These are phyloP conservation scores for Camellia oleifera DNA, from an alignment of 179 eudicot genomes.

Conservation along the genomic window DNA sequence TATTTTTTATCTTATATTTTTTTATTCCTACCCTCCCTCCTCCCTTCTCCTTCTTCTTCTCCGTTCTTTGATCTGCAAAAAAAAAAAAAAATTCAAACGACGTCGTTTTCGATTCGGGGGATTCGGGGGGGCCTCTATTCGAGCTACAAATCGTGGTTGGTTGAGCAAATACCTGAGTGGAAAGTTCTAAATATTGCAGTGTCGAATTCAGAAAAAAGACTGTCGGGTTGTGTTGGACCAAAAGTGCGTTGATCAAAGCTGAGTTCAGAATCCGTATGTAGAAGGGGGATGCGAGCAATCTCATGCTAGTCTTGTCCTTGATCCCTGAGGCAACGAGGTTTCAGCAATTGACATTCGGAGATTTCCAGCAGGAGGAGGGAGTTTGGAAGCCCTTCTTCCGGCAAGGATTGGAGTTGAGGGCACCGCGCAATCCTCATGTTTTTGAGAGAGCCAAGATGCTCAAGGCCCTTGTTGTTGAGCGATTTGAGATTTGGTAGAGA, in stretches of 20 bases:
- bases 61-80: too few species aligned
- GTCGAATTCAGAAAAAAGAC: too few species aligned
- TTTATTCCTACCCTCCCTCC: too few species aligned
- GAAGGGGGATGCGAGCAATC: neutral
- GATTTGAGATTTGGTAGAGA: constrained; percentile 11
- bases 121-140: too few species aligned
- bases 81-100: too few species aligned
- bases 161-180: too few species aligned
- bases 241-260: neutral
- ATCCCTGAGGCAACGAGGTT: neutral
- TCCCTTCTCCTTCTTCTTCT: too few species aligned
- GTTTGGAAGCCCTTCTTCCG: constrained; percentile 16
- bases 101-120: too few species aligned
- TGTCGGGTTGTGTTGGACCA: too few species aligned
- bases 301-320: neutral
- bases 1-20: too few species aligned
- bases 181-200: too few species aligned
- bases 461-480: constrained; percentile 8
- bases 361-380: neutral
- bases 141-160: too few species aligned
- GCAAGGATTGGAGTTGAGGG: constrained; percentile 20
- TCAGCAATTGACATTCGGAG: neutral
- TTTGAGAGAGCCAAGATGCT: constrained; percentile 19
- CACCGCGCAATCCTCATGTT: neutral
- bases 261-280: neutral